phyloP scores from a whole-genome alignment of 2,329 filamentous ascomycete genomes.

The Colletotrichum musae region DNA sequence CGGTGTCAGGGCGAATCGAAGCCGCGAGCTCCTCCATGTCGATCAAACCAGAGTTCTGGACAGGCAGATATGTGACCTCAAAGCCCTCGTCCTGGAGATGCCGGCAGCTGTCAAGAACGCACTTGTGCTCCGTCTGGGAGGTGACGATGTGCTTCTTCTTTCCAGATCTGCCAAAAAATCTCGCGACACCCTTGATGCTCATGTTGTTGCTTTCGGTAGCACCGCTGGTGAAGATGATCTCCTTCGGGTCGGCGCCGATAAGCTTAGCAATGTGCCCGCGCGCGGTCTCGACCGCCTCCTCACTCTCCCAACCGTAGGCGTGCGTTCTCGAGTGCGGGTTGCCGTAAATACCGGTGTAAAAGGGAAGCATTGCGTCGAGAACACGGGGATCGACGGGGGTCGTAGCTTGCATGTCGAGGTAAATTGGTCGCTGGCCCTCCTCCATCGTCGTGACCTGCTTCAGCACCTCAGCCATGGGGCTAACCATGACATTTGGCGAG shows the following conservation, averaged over 20 bases:
- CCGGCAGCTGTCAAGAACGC: conserved; percentile 95
- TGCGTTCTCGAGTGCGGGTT: conserved; percentile 98
- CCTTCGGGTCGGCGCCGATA: conserved; percentile 95
- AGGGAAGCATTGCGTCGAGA: conserved; percentile 96
- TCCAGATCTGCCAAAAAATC: conserved; percentile 91
- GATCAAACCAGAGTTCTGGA: conserved; percentile 88
- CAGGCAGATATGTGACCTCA: conserved; percentile 96
- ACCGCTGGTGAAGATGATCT: conserved; percentile 98
- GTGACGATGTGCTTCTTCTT: conserved; percentile 99
- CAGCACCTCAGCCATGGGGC: conserved; percentile 87
- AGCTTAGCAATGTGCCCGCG: conserved; percentile 86
- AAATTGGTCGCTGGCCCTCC: conserved; percentile 92
- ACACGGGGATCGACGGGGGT: conserved; percentile 96
- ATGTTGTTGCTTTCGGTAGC: conserved; percentile 99
- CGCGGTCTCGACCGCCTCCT: conserved; percentile 92
- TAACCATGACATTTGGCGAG: conserved; percentile 78
- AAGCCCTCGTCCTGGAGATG: conserved; percentile 98
- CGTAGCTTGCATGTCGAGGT: conserved; percentile 98
- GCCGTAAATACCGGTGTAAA: conserved; percentile 91
- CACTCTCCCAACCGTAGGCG: conserved; percentile 98
- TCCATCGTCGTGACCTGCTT: conserved; percentile 96
- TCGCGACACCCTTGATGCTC: conserved; percentile 98
- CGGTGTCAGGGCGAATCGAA: conserved; percentile 91
- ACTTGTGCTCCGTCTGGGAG: conserved; percentile 98
- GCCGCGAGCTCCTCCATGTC: conserved; percentile 87